phyloP scores from a whole-genome alignment of 1,284 basidiomycete genomes.

The Amylostereum chailletii region DNA sequence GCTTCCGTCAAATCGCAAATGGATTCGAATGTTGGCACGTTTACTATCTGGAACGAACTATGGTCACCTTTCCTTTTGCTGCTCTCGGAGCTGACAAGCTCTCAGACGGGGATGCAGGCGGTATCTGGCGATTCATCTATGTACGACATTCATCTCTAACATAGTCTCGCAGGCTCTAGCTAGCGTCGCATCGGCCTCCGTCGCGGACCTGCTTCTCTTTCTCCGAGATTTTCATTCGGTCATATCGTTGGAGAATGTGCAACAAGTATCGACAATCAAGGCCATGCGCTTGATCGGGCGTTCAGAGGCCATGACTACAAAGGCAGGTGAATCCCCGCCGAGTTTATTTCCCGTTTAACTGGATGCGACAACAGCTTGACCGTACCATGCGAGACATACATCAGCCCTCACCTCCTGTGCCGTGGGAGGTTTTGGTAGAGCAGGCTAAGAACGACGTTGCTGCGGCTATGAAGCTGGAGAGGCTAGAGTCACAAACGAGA shows the following conservation, averaged over 20 bases:
- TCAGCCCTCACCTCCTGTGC: conserved; percentile 5
- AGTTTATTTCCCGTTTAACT: neutral
- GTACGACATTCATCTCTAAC: neutral
- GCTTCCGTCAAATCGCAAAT: neutral
- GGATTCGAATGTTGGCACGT: conserved; percentile 26
- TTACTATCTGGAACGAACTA: conserved; percentile 60
- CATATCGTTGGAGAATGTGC: conserved; percentile 43
- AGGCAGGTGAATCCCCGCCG: conserved; percentile 2
- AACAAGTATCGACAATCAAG: conserved; percentile 39
- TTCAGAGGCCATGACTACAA: conserved; percentile 9
- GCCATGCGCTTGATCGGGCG: conserved; percentile 26
- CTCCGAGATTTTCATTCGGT: conserved; percentile 44
- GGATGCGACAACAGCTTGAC: conserved; percentile 4
- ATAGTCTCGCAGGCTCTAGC: conserved; percentile 39
- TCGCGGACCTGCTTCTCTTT: conserved; percentile 59
- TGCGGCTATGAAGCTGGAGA: conserved; percentile 13
- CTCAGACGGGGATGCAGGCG: conserved; percentile 33
- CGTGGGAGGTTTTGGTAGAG: conserved; percentile 10
- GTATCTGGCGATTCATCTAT: conserved; percentile 22
- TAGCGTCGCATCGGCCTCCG: conserved; percentile 46
- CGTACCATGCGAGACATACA: conserved; percentile 8
- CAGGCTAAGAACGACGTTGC: conserved; percentile 11
- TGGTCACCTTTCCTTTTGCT: conserved; percentile 62
- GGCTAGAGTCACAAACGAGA: conserved; percentile 6
- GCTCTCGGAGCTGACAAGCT: conserved; percentile 37